Percentiles rank a stretch among this genome's conserved stretches.
These are phyloP conservation scores for Flaveria brownii DNA, from an alignment of 129 eudicot species.

Conservation along the genomic window DNA sequence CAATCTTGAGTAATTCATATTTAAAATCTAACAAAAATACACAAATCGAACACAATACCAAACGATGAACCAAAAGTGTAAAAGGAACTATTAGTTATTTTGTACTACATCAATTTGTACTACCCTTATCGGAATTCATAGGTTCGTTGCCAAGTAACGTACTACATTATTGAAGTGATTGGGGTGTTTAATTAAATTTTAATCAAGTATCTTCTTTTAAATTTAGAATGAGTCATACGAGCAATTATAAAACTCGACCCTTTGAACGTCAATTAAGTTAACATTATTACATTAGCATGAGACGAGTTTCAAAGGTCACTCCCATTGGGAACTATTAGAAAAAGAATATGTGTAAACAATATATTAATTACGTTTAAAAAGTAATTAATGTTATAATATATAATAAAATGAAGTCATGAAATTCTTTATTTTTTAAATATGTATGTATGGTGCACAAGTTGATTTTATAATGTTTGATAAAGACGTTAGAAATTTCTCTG, in stretches of 20 bases:
- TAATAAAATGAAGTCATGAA: background rate
- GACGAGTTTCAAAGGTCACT: constrained; percentile 9
- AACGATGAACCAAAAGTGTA: too few species aligned
- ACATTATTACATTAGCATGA: background rate
- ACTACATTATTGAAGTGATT: too few species aligned
- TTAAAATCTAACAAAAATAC: too few species aligned
- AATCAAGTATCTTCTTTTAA: background rate
- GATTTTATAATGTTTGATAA: background rate
- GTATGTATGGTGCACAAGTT: background rate
- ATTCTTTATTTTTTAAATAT: background rate
- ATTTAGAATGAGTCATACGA: background rate
- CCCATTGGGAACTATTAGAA: background rate
- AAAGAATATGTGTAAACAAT: background rate
- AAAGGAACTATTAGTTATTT: too few species aligned
- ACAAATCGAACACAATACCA: too few species aligned
- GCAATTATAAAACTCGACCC: background rate
- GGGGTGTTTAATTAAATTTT: too few species aligned
- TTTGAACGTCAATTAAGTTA: background rate
- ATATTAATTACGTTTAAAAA: background rate
- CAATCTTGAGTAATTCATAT: background rate
- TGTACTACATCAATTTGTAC: too few species aligned
- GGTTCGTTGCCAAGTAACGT: too few species aligned
- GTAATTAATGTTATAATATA: background rate
- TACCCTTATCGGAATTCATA: too few species aligned
- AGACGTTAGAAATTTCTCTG: constrained; percentile 22